These are phyloP conservation scores for Serpula lacrymans DNA, from an alignment of 768 basidiomycete genomes.

Conservation along the genomic window DNA sequence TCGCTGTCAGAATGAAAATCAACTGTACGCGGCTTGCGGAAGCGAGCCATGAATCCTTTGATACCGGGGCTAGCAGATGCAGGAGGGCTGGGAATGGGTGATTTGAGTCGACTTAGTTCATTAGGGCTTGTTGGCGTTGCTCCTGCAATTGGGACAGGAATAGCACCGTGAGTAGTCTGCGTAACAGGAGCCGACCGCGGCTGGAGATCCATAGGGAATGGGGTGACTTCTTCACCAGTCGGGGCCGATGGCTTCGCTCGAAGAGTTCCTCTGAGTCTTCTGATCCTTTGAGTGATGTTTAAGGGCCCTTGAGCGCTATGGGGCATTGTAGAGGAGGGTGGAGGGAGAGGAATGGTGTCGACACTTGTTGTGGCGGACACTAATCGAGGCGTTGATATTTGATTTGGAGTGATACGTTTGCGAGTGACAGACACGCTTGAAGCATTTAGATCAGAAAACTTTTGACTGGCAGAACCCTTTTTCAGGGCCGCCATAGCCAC, in stretches of 20 bases:
- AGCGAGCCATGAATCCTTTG: conserved; percentile 79
- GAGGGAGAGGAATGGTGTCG: conserved; percentile 59
- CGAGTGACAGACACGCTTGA: conserved; percentile 42
- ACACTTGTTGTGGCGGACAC: conserved; percentile 68
- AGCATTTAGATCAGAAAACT: conserved; percentile 38
- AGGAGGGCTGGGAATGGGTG: conserved; percentile 57
- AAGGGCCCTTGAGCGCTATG: conserved; percentile 38
- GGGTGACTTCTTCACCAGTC: conserved; percentile 49
- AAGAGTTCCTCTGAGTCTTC: conserved; percentile 66
- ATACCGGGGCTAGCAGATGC: conserved; percentile 71
- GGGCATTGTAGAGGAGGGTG: conserved; percentile 29
- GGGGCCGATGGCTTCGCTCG: conserved; percentile 47
- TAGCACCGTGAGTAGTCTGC: conserved; percentile 42
- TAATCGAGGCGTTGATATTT: conserved; percentile 64
- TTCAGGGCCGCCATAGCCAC: conserved; percentile 63
- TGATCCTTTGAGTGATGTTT: conserved; percentile 67
- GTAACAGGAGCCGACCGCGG: conserved; percentile 24
- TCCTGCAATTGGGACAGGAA: conserved; percentile 42
- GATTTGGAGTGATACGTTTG: conserved; percentile 56
- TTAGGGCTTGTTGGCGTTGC: conserved; percentile 34
- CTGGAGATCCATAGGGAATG: conserved; percentile 40
- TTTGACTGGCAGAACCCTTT: conserved; percentile 43
- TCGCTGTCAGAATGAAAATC: conserved; percentile 27
- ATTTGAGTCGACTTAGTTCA: conserved; percentile 53
- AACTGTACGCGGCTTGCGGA: conserved; percentile 41